Percentiles rank a stretch among this genome's conserved stretches.
These are phyloP conservation scores for Rhizophora mangle DNA, from an alignment of 345 rosid species.

Conservation along the genomic window DNA sequence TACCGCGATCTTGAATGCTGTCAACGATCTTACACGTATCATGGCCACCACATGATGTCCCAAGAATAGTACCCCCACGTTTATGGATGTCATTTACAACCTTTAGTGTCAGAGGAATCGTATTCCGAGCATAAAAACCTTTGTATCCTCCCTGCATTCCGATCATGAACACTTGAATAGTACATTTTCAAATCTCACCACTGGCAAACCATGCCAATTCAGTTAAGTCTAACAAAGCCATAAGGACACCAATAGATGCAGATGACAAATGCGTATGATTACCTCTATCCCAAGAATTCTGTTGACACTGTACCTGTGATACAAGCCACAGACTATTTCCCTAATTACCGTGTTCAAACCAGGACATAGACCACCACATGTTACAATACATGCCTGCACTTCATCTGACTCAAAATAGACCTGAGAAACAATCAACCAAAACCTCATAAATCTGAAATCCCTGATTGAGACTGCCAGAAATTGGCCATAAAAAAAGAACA, in stretches of 20 bases:
- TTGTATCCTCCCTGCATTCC: conserved; percentile 77
- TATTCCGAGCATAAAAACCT: conserved; percentile 84
- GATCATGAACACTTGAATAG: background rate
- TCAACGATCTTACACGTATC: conserved; percentile 84
- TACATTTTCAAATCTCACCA: background rate
- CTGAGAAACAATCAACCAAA: conserved; percentile 30
- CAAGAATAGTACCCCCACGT: conserved; percentile 86
- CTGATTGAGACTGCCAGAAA: background rate
- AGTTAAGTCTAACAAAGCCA: background rate
- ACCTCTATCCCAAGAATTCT: conserved; percentile 80
- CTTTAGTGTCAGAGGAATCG: conserved; percentile 60
- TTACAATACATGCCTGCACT: conserved; percentile 81
- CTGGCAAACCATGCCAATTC: background rate
- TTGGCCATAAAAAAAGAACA: background rate
- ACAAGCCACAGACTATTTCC: conserved; percentile 71
- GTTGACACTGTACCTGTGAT: conserved; percentile 81
- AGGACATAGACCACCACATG: conserved; percentile 95
- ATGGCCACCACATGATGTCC: conserved; percentile 87
- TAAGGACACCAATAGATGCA: background rate
- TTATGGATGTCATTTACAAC: conserved; percentile 83
- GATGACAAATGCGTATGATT: conserved; percentile 17
- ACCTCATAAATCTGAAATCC: background rate
- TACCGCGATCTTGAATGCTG: conserved; percentile 95
- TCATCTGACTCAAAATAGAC: conserved; percentile 74
- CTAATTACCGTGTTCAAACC: conserved; percentile 89